These are phyloP conservation scores for Kwoniella botswanensis DNA, from an alignment of 768 basidiomycete species.

Conservation along the genomic window DNA sequence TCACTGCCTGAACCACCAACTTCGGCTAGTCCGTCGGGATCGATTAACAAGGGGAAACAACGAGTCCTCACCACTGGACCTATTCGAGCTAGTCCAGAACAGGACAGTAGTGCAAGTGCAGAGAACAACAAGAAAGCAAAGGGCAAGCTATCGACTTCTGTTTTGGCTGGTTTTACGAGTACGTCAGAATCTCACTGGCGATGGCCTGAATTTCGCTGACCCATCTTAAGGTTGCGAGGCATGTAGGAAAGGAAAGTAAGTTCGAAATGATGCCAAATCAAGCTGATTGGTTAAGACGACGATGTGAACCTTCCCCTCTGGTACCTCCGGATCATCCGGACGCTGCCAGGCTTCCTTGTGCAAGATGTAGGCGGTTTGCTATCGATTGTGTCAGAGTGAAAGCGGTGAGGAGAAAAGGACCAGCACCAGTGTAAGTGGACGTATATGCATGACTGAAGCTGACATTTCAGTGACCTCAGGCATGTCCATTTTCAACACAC, in stretches of 20 bases:
- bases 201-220: conserved; percentile 1
- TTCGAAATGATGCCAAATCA: background rate
- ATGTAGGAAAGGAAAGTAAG: conserved; percentile 50
- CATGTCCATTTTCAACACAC: conserved; percentile 6
- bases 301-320: conserved; percentile 52
- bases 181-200: background rate
- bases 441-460: conserved; percentile 4
- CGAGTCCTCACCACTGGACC: conserved; percentile 11
- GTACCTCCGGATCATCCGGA: conserved; percentile 47
- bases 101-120: conserved; percentile 16
- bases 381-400: conserved; percentile 44
- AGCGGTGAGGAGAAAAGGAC: conserved; percentile 42
- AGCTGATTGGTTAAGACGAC: conserved; percentile 26
- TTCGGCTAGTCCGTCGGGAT: background rate
- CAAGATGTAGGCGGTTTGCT: conserved; percentile 47
- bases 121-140: conserved; percentile 12
- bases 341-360: conserved; percentile 47
- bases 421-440: conserved; percentile 43
- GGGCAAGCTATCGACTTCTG: conserved; percentile 6
- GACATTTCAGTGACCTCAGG: conserved; percentile 25
- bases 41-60: conserved; percentile 17
- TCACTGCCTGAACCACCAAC: conserved; percentile 8
- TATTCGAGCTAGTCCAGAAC: conserved; percentile 16
- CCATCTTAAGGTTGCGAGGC: conserved; percentile 45
- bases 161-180: conserved; percentile 22